Conservation (phyloP, 345 rosid species). For the Melastoma malabathricum region DNA sequence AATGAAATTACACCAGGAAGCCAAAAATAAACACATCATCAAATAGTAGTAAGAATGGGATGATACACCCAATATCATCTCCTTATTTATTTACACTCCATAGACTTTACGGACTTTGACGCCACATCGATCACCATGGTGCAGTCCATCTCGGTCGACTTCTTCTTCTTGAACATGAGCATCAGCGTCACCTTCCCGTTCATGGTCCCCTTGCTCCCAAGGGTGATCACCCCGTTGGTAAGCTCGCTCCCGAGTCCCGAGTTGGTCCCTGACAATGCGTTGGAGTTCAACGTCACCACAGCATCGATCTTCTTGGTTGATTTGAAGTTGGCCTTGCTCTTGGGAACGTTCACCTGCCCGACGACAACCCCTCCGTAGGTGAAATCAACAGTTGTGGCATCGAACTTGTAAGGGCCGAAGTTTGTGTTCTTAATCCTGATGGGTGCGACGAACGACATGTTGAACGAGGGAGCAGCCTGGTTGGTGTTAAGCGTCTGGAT, state of each 20-base stretch:
- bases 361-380: not conserved
- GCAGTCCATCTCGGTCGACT: conserved; percentile 8
- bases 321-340: conserved; percentile 12
- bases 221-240: not conserved
- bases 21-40: no score
- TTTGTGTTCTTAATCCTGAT: conserved; percentile 16
- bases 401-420: conserved; percentile 16
- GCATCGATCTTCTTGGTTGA: conserved; percentile 8
- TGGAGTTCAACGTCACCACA: not conserved
- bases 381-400: not conserved
- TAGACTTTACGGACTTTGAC: not conserved
- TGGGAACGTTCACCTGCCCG: not conserved
- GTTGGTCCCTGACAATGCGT: not conserved
- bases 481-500: not conserved
- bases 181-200: conserved; percentile 7
- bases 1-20: no score
- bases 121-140: not conserved
- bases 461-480: conserved; percentile 1
- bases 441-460: conserved; percentile 1
- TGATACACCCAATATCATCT: no score
- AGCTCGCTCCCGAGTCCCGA: not conserved
- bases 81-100: conserved; percentile 7
- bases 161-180: conserved; percentile 11
- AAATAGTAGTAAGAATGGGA: no score
- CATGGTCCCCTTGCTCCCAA: not conserved